Evolutionary conservation across 164 flowering plant genomes (phyloP).

Genomic region (Kingdonia uniflora): DNA sequence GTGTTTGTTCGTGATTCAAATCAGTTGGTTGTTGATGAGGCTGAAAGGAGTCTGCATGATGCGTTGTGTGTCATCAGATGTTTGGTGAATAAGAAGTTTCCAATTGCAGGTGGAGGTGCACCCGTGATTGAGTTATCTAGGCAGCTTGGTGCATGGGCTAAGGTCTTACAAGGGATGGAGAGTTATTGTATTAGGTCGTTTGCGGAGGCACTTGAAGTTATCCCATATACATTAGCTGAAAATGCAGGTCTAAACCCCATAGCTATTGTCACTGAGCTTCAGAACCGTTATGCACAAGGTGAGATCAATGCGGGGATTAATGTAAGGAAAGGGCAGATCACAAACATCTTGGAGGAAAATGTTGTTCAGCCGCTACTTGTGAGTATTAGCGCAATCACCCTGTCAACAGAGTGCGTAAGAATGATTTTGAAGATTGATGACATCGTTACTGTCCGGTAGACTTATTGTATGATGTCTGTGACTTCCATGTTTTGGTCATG

Average conservation of each 20-base stretch:
- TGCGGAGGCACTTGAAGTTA: slow-evolving; percentile 92
- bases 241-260: slow-evolving; percentile 96
- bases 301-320: slow-evolving; percentile 96
- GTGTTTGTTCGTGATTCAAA: slow-evolving; percentile 90
- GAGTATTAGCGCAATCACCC: slow-evolving; percentile 76
- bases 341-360: no score
- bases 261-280: slow-evolving; percentile 80
- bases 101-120: slow-evolving; percentile 98
- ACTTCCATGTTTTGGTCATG: no score
- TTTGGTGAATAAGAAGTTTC: slow-evolving; percentile 71
- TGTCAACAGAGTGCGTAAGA: slow-evolving; percentile 94
- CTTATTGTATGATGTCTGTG: no score
- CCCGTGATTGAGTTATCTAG: slow-evolving; percentile 98
- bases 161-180: no score
- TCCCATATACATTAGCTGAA: slow-evolving; percentile 86
- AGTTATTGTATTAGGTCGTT: slow-evolving; percentile 72
- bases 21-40: slow-evolving; percentile 80
- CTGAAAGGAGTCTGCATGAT: no score
- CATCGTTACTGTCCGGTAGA: slow-evolving; percentile 85
- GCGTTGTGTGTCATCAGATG: no score
- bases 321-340: slow-evolving; percentile 96
- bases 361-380: no score
- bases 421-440: no score
- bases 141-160: no score
- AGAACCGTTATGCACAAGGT: slow-evolving; percentile 88